phyloP scores from a whole-genome alignment of 345 rosid genomes.

The Cardamine resedifolia region DNA sequence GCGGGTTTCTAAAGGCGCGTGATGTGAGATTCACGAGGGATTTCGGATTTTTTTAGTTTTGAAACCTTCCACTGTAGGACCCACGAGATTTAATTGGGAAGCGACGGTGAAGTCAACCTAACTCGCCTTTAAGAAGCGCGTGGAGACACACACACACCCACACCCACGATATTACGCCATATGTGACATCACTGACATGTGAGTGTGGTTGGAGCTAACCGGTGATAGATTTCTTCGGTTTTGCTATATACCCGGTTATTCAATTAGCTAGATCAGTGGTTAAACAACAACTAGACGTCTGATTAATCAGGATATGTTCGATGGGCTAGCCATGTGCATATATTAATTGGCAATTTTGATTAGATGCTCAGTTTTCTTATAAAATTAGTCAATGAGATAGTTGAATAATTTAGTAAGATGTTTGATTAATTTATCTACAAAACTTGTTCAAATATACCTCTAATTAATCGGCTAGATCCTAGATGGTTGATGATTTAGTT shows the following conservation, averaged over 20 bases:
- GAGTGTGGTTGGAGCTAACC: neutral
- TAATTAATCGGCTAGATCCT: neutral
- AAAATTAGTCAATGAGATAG: neutral
- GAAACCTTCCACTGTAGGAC: conserved; percentile 13
- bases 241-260: too few relatives aligned
- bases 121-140: conserved; percentile 16
- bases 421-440: neutral
- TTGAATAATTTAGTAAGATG: neutral
- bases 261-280: neutral
- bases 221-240: neutral
- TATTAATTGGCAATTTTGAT: neutral
- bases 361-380: neutral
- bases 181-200: too few relatives aligned
- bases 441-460: neutral
- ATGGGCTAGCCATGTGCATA: neutral
- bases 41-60: conserved; percentile 6
- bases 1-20: conserved; percentile 15
- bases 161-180: too few relatives aligned
- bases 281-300: neutral
- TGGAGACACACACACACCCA: conserved; percentile 7
- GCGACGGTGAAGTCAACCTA: conserved; percentile 29
- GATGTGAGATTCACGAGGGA: conserved; percentile 29
- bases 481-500: neutral
- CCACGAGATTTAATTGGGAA: conserved; percentile 23
- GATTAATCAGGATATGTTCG: neutral